phyloP scores from a whole-genome alignment of 164 flowering plant species.

The Annona squamosa region DNA sequence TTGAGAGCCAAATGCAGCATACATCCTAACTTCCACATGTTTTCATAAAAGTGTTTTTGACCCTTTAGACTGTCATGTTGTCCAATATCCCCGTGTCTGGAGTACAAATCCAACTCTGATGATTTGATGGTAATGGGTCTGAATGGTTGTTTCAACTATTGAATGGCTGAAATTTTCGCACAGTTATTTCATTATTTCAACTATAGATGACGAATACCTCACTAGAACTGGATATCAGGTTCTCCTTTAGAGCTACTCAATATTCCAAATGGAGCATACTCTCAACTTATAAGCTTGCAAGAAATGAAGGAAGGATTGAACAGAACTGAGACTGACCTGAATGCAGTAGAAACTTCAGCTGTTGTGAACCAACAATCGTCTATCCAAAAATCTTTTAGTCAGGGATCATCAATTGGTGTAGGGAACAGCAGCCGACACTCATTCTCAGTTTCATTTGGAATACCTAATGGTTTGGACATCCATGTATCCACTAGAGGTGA shows the following conservation, averaged over 20 bases:
- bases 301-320: conserved; percentile 24
- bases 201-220: too few relatives aligned
- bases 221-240: conserved; percentile 21
- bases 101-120: too few relatives aligned
- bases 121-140: too few relatives aligned
- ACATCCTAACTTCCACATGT: too few relatives aligned
- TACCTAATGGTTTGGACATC: conserved; percentile 17
- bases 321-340: conserved; percentile 6
- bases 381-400: conserved; percentile 22
- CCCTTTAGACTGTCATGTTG: too few relatives aligned
- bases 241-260: conserved; percentile 35
- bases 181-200: too few relatives aligned
- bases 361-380: conserved; percentile 22
- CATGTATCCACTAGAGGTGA: conserved; percentile 7
- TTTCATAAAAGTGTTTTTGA: too few relatives aligned
- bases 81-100: too few relatives aligned
- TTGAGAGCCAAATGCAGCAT: too few relatives aligned
- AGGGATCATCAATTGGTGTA: conserved; percentile 25
- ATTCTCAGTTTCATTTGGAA: conserved; percentile 26
- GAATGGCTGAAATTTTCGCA: too few relatives aligned
- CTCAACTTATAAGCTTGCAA: conserved; percentile 39
- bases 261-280: conserved; percentile 38
- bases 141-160: too few relatives aligned
- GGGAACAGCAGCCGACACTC: conserved; percentile 35
- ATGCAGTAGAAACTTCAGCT: conserved; percentile 8